A percentile compares a stretch with the other conserved stretches of the same genome.
Conservation (phyloP, 2,329 filamentous ascomycete species). For the Ampelomyces quisqualis region DNA sequence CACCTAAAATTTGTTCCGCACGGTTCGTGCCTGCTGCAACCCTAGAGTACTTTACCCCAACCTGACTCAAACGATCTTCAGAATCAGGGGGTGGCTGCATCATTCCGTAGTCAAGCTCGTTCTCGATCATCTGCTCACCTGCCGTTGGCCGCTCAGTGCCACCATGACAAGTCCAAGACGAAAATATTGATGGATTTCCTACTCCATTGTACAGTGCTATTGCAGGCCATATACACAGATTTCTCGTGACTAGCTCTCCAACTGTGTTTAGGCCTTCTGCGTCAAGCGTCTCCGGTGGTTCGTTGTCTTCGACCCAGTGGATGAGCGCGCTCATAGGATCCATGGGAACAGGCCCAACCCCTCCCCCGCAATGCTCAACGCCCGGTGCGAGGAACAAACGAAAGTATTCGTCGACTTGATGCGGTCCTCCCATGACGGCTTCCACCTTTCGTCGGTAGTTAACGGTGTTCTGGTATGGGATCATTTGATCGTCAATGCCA, state of each 20-base stretch:
- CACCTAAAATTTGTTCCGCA: constrained; percentile 18
- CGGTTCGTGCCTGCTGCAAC: constrained; percentile 9
- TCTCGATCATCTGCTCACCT: constrained; percentile 3
- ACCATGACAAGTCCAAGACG: constrained; percentile 28
- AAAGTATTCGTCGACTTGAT: constrained; percentile 31
- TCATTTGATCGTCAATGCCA: constrained; percentile 27
- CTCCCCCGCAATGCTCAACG: constrained; percentile 26
- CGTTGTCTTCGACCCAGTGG: constrained; percentile 33
- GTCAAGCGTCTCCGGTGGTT: constrained; percentile 26
- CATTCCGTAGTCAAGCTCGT: constrained; percentile 1
- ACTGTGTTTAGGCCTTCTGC: constrained; percentile 15
- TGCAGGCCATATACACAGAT: constrained; percentile 25
- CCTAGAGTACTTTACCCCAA: too few species aligned
- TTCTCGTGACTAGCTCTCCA: constrained; percentile 21
- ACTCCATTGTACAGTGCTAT: constrained; percentile 22
- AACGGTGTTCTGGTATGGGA: constrained; percentile 29
- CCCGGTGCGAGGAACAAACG: constrained; percentile 37
- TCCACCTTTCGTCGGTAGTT: constrained; percentile 28
- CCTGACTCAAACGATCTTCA: too few species aligned
- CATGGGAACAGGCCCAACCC: constrained; percentile 20
- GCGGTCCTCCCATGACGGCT: constrained; percentile 24
- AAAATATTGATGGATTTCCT: constrained; percentile 19
- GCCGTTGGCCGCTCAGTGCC: constrained; percentile 17
- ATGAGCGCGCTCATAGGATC: constrained; percentile 25
- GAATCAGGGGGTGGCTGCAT: constrained; percentile 1